Conservation (phyloP, 305 asterid genomes). For the Solanum hybrid region DNA sequence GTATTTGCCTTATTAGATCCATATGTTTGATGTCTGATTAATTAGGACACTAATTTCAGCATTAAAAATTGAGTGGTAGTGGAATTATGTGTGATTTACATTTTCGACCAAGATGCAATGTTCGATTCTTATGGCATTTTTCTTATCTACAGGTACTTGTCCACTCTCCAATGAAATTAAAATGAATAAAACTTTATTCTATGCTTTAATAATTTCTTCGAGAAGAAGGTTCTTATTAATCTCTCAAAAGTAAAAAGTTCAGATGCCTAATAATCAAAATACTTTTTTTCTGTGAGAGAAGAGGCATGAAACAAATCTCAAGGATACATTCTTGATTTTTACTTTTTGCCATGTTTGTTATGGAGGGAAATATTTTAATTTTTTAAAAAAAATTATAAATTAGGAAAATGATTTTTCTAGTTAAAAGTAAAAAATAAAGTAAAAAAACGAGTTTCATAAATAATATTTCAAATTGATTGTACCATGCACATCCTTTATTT, state of each 20-base stretch:
- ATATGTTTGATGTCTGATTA: not conserved
- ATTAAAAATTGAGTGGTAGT: not conserved
- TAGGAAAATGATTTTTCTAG: not conserved
- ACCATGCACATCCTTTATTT: not conserved
- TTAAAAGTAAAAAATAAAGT: not conserved
- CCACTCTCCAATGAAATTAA: not conserved
- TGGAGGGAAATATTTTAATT: not conserved
- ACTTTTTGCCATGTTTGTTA: not conserved
- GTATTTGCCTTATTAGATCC: not conserved
- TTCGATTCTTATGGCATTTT: not conserved
- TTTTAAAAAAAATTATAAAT: not conserved
- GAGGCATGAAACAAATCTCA: not conserved
- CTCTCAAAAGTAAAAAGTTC: not conserved
- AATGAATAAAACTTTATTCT: not conserved
- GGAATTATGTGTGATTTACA: not conserved
- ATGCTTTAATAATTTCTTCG: not conserved
- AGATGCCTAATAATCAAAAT: not conserved
- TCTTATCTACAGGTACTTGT: not conserved
- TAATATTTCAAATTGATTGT: not conserved
- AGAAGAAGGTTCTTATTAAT: not conserved
- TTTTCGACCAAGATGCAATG: not conserved
- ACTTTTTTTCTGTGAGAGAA: not conserved
- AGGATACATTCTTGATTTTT: not conserved
- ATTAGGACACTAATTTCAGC: not conserved
- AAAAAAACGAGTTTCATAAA: not conserved